Evolutionary conservation across 257 asterid species (phyloP).

Genomic region (Scutellaria barbata): DNA sequence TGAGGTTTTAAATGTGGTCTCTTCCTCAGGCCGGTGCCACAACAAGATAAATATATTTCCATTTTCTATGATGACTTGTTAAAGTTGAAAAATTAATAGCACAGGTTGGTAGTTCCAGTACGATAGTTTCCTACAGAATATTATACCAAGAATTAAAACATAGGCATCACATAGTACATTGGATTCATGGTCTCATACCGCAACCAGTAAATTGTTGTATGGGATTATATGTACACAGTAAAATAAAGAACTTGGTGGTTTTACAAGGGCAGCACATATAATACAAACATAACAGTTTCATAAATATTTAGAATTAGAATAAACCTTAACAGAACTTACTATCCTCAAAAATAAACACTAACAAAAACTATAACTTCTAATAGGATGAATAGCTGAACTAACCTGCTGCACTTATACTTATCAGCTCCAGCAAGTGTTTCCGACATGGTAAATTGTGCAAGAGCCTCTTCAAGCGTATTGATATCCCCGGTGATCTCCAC

Average conservation of each 20-base stretch:
- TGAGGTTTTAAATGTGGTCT: background rate
- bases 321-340: background rate
- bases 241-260: background rate
- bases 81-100: background rate
- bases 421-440: conserved; percentile 52
- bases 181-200: too few relatives aligned
- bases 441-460: conserved; percentile 44
- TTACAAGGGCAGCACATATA: conserved; percentile 7
- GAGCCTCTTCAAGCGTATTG: conserved; percentile 49
- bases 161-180: background rate
- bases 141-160: background rate
- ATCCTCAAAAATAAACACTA: background rate
- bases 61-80: conserved; percentile 1
- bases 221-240: background rate
- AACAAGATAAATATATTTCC: background rate
- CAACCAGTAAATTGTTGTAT: background rate
- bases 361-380: conserved; percentile 16
- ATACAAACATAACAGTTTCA: conserved; percentile 5
- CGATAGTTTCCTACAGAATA: background rate
- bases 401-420: conserved; percentile 56
- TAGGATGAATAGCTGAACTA: conserved; percentile 13
- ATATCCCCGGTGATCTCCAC: conserved; percentile 52
- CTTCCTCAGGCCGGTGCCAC: conserved; percentile 2
- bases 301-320: background rate
- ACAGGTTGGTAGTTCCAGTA: background rate